Conservation (phyloP, 1,139 yeast genomes). For the Ogataea hybrid region DNA sequence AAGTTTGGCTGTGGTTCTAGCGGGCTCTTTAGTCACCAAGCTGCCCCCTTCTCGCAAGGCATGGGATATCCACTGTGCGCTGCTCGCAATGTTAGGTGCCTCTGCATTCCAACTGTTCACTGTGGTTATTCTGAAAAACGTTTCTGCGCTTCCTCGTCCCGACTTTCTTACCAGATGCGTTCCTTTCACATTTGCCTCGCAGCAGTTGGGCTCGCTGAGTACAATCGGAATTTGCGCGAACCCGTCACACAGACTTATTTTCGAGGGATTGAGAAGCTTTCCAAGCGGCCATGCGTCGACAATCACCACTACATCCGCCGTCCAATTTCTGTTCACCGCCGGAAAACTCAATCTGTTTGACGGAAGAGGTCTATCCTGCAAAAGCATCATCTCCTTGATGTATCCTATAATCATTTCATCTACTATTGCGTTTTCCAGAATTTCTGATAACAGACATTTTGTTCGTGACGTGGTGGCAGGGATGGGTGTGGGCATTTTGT, state of each 20-base stretch:
- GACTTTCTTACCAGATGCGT: slow-evolving; percentile 45
- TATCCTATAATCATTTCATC: slow-evolving; percentile 40
- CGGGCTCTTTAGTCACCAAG: slow-evolving; percentile 25
- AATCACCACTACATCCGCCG: slow-evolving; percentile 43
- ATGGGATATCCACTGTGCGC: slow-evolving; percentile 44
- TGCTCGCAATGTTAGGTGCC: slow-evolving; percentile 41
- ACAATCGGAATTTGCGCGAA: slow-evolving; percentile 40
- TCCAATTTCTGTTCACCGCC: slow-evolving; percentile 39
- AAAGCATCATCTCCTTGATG: slow-evolving; percentile 34
- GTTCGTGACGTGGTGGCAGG: slow-evolving; percentile 44
- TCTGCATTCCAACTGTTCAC: slow-evolving; percentile 40
- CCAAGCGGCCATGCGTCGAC: slow-evolving; percentile 55
- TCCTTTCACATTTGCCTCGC: slow-evolving; percentile 31
- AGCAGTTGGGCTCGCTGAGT: slow-evolving; percentile 30
- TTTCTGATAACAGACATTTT: slow-evolving; percentile 50
- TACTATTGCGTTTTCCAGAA: slow-evolving; percentile 42
- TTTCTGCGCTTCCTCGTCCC: slow-evolving; percentile 47
- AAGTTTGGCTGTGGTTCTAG: slow-evolving; percentile 31
- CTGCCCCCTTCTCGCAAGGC: slow-evolving; percentile 32
- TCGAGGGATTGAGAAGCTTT: slow-evolving; percentile 50
- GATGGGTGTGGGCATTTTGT: slow-evolving; percentile 37
- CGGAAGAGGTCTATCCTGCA: slow-evolving; percentile 38
- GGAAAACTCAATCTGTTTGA: slow-evolving; percentile 41
- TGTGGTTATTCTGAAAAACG: slow-evolving; percentile 44
- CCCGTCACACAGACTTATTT: slow-evolving; percentile 31